Evolutionary conservation across 2,329 filamentous ascomycete species (phyloP).

Genomic region (Cordyceps sp.): DNA sequence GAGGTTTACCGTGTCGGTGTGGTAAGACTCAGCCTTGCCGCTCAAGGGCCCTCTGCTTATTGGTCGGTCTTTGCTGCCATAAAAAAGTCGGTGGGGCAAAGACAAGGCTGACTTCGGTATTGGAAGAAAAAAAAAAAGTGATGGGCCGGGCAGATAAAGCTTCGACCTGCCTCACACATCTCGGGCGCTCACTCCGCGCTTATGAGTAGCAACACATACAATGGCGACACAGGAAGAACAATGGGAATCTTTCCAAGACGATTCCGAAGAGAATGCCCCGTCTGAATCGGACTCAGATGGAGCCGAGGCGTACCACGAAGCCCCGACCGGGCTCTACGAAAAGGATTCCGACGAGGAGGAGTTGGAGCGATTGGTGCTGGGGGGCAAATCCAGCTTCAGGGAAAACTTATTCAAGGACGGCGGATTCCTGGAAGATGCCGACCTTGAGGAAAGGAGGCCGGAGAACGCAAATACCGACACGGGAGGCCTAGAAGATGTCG

Average conservation of each 20-base stretch:
- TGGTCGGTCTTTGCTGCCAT: background rate
- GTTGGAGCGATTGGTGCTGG: slow-evolving; percentile 76
- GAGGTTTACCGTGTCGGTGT: too few relatives aligned
- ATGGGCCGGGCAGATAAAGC: too few relatives aligned
- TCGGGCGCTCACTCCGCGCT: too few relatives aligned
- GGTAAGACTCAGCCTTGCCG: background rate
- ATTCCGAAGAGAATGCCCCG: slow-evolving; percentile 12
- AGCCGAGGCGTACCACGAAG: too few relatives aligned
- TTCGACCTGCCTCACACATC: too few relatives aligned
- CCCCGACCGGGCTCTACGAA: slow-evolving; percentile 21
- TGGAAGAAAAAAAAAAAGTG: slow-evolving; percentile 7
- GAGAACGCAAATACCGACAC: slow-evolving; percentile 24
- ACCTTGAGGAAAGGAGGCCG: slow-evolving; percentile 15
- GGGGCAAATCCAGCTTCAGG: slow-evolving; percentile 69
- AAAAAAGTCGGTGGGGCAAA: background rate
- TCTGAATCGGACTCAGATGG: slow-evolving; percentile 14
- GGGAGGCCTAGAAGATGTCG: slow-evolving; percentile 40
- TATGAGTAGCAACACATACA: slow-evolving; percentile 4
- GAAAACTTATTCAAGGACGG: slow-evolving; percentile 44
- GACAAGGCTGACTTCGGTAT: slow-evolving; percentile 1
- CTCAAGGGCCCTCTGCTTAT: background rate
- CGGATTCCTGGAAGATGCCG: slow-evolving; percentile 18
- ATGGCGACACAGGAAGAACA: slow-evolving; percentile 17
- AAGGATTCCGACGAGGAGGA: slow-evolving; percentile 76
- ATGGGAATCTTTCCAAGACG: slow-evolving; percentile 10